Evolutionary conservation across 192 early-diverging fungal genomes (phyloP), one percentile per base, ranked within the genome.

Genomic region (Backusella psychrophila): DNA sequence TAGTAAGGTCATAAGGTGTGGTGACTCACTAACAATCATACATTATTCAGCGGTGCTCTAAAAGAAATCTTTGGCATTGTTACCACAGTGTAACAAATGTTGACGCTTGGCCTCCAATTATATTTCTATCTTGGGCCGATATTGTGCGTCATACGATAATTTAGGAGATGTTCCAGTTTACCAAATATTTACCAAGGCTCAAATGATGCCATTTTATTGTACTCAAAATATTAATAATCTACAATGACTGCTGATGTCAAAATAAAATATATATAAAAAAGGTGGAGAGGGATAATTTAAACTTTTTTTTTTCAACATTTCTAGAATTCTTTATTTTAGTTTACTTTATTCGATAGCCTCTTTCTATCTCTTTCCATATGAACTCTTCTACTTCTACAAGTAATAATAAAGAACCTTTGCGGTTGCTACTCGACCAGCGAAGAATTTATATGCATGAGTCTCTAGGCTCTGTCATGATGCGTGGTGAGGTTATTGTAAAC

Each of bases 401-500:
- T 23, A 69, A 38, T 38, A 72, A 68, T 15, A 78, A 74, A 46
- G 38, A 68, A 5, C 70, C 70, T n/a, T 34, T 78, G 53, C 36
- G 46, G 17, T 2, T 78, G 4, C 15, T 78, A 7, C 44, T 78
- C 1, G 77, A 78, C 17, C 72, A 78, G n/a, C 72, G 63, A 12
- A 52, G 72, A 29, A 41, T 78, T 14, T 78, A 73, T 35, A 31
- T 78, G 11, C 65, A 78, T 69, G 77, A 78, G 14, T 52, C 65
- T 0, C 67, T 78, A 11, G 73, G 75, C 11, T 71, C 75, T 35
- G 72, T 65, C 29, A 74, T 81, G 67, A 29, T 81, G 19, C 76
- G 80, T 44, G 80, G 80, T 11, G 75, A 81, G 31, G 75, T 77
- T 23, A 71, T 81, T 35, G 53, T 81, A 12, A 34, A 71, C 35